These are phyloP conservation scores for Capsella rubella DNA, from an alignment of 441 rosid genomes.

Conservation along the genomic window DNA sequence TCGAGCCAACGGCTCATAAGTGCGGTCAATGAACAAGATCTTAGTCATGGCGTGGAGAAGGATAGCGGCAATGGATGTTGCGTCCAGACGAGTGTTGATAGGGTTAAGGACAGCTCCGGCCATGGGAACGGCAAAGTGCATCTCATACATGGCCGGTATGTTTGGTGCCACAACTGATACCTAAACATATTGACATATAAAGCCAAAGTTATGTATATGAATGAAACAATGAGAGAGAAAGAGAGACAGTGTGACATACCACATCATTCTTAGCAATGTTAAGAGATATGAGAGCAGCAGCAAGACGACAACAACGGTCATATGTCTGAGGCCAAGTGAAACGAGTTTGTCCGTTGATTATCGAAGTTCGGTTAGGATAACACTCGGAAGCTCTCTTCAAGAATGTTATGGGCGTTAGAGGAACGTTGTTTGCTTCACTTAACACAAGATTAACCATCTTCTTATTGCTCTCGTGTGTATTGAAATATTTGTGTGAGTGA, in stretches of 20 bases:
- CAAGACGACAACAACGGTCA: neutral
- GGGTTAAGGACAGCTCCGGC: neutral
- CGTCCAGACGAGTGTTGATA: neutral
- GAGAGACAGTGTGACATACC: neutral
- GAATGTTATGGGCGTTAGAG: neutral
- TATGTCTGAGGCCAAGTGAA: neutral
- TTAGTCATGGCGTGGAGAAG: neutral
- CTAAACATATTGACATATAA: neutral
- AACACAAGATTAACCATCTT: neutral
- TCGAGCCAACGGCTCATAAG: neutral
- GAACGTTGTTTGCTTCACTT: slow-evolving; percentile 6
- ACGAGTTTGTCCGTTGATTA: neutral
- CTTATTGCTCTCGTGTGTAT: neutral
- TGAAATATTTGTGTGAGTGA: neutral
- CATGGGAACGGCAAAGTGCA: slow-evolving; percentile 1
- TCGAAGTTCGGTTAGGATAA: neutral
- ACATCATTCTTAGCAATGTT: neutral
- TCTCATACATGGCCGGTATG: neutral
- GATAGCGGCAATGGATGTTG: neutral
- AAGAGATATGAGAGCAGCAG: neutral
- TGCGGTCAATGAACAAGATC: neutral
- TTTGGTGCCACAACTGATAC: neutral
- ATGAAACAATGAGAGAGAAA: neutral
- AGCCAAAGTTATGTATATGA: neutral
- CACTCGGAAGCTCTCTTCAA: slow-evolving; percentile 5